Evolutionary conservation across 169 alveolate genomes (phyloP), one percentile per base, ranked within the genome.

Genomic region (Condylostoma magnum): DNA sequence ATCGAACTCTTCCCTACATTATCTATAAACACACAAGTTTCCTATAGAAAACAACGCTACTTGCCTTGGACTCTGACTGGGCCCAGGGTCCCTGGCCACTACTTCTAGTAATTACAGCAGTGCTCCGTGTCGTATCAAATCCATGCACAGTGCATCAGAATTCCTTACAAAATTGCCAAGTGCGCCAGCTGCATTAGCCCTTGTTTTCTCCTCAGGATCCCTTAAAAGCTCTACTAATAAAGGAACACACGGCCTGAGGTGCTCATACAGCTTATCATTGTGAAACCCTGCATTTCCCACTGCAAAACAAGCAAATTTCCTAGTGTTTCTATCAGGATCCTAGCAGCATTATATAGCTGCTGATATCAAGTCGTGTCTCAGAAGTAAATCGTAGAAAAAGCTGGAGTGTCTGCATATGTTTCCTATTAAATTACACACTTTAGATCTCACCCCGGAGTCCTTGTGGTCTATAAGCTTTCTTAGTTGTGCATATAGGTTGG

Each of bases 151-250:
- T 25, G 78, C 70, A 30, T 89, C 87, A 6, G 95, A 89, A 67
- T 92, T 90, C 58, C 97, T 82, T 0, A 93, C 97, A 60, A 93
- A 90, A 69, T 93, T 93, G 3, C 97, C 97, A 53, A 93, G 63
- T 3, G 97, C 97, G 46, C 97, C 97, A 0, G 97, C 97, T 33
- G 96, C 95, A 80, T 93, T 93, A 0, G 96, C 96, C 82, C 97
- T 86, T 0, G 96, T 90, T 77, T 93, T 93, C 76, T 93, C 97
- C 77, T 93, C 97, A 25, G 81, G 79, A 68, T 90, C 94, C 69
- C 80, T 83, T 52, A 93, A 72, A 47, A 93, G 76, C 18, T 93
- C 95, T 1, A 90, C 95, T 56, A 93, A 76, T 43, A 87, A 41
- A 5, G 95, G 95, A 51, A 93, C 91, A 33, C 90, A 87, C 15